A percentile compares a stretch with the other conserved stretches of the same genome.
These are phyloP conservation scores for Acanthamoeba lenticulata DNA, from an alignment of 208 protist species.

Conservation along the genomic window DNA sequence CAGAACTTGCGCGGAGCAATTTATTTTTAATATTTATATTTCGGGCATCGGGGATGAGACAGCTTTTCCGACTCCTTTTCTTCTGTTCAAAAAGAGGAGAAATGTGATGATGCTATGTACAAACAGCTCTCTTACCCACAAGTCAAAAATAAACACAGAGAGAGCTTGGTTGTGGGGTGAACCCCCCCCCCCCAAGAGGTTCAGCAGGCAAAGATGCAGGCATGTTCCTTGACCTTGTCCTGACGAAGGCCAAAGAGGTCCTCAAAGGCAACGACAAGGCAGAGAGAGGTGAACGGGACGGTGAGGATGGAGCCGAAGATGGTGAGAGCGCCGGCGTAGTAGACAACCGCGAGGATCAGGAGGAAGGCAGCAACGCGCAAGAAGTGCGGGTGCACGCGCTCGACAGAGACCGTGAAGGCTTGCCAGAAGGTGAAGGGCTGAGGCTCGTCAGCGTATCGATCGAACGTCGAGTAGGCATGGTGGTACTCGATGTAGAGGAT, in stretches of 20 bases:
- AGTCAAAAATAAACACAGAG: no score
- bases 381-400: conserved; percentile 46
- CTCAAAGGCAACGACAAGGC: conserved; percentile 24
- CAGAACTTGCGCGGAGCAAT: no score
- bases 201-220: conserved; percentile 28
- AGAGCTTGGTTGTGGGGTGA: no score
- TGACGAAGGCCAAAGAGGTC: conserved; percentile 37
- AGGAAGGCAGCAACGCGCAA: conserved; percentile 22
- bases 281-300: conserved; percentile 22
- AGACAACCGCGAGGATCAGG: background rate
- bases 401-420: conserved; percentile 24
- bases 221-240: conserved; percentile 29
- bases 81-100: no score
- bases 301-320: conserved; percentile 38
- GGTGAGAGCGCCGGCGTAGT: background rate
- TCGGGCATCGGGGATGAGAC: no score
- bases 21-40: no score
- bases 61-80: no score
- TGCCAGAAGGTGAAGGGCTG: conserved; percentile 57
- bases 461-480: background rate
- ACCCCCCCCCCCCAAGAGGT: no score
- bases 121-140: no score
- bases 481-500: conserved; percentile 54
- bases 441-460: conserved; percentile 18
- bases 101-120: no score